Evolutionary conservation across 805 yeast species (phyloP).

Genomic region (Ogataea ganodermae): DNA sequence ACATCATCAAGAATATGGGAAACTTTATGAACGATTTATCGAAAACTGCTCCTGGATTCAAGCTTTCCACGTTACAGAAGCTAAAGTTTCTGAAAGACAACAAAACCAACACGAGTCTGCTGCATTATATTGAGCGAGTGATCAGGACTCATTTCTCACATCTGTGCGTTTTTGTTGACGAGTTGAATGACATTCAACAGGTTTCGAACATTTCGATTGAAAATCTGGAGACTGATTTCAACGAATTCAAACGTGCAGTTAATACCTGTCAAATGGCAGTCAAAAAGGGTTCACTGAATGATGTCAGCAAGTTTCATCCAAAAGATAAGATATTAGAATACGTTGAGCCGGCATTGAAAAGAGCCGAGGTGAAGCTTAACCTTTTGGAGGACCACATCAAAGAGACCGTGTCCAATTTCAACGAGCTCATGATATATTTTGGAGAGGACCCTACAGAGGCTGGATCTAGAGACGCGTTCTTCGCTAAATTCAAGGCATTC

Average conservation of each 20-base stretch:
- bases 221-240: constrained; percentile 59
- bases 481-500: constrained; percentile 62
- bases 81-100: constrained; percentile 71
- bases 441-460: constrained; percentile 66
- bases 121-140: constrained; percentile 73
- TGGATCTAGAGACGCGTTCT: constrained; percentile 58
- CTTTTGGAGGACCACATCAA: constrained; percentile 52
- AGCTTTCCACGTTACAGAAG: constrained; percentile 65
- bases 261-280: constrained; percentile 54
- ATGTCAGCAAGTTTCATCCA: constrained; percentile 64
- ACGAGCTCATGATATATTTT: constrained; percentile 63
- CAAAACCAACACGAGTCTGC: constrained; percentile 66
- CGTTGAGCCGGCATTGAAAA: constrained; percentile 41
- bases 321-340: constrained; percentile 59
- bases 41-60: constrained; percentile 71
- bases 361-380: constrained; percentile 45
- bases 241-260: constrained; percentile 52
- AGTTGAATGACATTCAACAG: constrained; percentile 52
- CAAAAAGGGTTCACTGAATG: constrained; percentile 65
- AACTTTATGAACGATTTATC: constrained; percentile 76
- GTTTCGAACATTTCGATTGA: constrained; percentile 65
- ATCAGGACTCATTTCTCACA: constrained; percentile 69
- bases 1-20: constrained; percentile 70
- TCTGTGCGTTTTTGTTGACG: constrained; percentile 59
- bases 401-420: constrained; percentile 53